Base-by-base conservation (phyloP, 306 rosid genomes). In the Quercus ilex region DNA sequence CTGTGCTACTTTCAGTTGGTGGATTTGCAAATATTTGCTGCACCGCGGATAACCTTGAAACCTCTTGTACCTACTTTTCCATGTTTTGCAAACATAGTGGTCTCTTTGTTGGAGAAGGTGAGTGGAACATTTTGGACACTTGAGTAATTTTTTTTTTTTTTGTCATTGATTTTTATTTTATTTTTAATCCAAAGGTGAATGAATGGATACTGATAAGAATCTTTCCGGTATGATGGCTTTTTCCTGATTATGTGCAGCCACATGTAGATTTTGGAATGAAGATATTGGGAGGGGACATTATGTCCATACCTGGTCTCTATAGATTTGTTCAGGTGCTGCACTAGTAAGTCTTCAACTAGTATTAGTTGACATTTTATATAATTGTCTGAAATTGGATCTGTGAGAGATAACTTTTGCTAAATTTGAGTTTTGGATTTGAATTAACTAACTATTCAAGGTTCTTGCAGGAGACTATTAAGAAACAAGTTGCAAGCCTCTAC, bases 1-100 rank as follows among this genome's bases (percentile, higher is more conserved):
- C 57, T 80, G 31, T 84, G 71, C 51, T 82, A 75, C 67, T 86
- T 87, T 84, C 95, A 94, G 99, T 79, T 91, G 81, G 88, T 90
- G 73, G 99, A 94, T 86, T 56, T 94, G 38, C 97, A 92, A 88
- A 33, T 94, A 74, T 94, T 91, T 92, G 91, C 85, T 0, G 17
- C 88, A 23, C 92, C 89, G 0, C 88, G 98, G 80, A 58, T 92
- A 73, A 74, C 90, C 83, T 79, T 94, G 80, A 92, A 90, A 82
- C 98, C 99, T 84, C 87, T 94, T 41, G 97, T 92, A 59, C 92
- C 99, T n/a, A 85, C 92, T n/a, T 83, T 94, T 81, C 99, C 99
- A 5, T 94, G 99, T 83, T 94, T 94, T 60, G 89, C 92, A 43
- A 92, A 85, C 82, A 84, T 89, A 77, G 82, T 84, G 23, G 85